A percentile compares a stretch with the other conserved stretches of the same genome.
These are phyloP conservation scores for Apiotrichum mycotoxinovorans DNA, from an alignment of 1,284 basidiomycete genomes.

Conservation along the genomic window DNA sequence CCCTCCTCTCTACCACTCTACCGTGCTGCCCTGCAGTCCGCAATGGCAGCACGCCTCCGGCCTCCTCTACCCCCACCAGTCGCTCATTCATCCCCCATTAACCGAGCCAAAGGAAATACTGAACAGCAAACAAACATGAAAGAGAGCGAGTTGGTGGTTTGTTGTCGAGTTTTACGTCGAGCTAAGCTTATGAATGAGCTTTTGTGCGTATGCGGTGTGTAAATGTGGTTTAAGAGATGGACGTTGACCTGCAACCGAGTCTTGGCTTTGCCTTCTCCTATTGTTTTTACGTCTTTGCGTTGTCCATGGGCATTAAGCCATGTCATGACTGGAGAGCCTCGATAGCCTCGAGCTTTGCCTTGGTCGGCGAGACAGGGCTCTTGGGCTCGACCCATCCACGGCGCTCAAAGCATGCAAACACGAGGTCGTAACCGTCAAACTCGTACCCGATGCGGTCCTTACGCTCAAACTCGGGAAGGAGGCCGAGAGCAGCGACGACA, in stretches of 20 bases:
- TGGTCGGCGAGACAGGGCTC: not conserved
- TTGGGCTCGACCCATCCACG: conserved; percentile 44
- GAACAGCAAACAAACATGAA: not conserved
- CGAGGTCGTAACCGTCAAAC: conserved; percentile 91
- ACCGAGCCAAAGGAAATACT: not conserved
- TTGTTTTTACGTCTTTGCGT: not conserved
- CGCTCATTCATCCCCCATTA: no score
- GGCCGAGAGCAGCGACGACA: conserved; percentile 25
- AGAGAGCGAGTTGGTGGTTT: not conserved
- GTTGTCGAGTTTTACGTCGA: no score
- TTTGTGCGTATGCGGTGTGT: not conserved
- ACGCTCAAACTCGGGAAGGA: conserved; percentile 53
- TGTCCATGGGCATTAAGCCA: not conserved
- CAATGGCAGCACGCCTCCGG: no score
- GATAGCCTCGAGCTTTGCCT: not conserved
- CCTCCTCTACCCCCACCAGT: no score
- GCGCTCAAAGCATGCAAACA: conserved; percentile 81
- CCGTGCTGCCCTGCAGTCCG: not conserved
- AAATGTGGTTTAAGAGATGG: no score
- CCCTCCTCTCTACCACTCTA: not conserved
- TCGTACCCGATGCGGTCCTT: conserved; percentile 98
- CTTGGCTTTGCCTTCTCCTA: no score
- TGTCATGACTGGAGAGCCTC: conserved; percentile 2
- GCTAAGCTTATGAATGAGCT: no score
- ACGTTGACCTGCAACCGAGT: no score